phyloP scores from a whole-genome alignment of 768 basidiomycete species.

The Leccinellum luteum region DNA sequence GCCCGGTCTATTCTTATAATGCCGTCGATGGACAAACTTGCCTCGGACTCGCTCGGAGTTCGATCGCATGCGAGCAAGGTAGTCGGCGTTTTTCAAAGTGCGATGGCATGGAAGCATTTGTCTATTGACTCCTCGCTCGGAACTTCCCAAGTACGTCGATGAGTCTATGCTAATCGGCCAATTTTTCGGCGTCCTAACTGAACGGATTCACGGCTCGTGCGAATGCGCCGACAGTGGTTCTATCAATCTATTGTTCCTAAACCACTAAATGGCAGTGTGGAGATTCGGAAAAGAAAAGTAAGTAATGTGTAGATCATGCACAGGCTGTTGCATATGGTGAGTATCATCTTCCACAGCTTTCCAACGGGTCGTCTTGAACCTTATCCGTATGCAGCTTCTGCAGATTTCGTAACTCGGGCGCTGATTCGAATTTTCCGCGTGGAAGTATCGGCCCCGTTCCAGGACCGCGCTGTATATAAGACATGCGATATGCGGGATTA shows the following conservation, averaged over 20 bases:
- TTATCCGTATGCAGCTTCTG: not conserved
- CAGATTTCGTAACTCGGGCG: not conserved
- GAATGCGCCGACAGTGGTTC: not conserved
- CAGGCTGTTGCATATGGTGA: not conserved
- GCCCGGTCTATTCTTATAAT: not conserved
- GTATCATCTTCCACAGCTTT: conserved; percentile 2
- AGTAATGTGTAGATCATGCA: not conserved
- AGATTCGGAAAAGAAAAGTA: no score
- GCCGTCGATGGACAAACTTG: not conserved
- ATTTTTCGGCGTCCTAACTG: not conserved
- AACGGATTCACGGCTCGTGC: not conserved
- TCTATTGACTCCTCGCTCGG: not conserved
- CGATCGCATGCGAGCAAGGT: not conserved
- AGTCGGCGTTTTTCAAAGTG: not conserved
- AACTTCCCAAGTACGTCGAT: not conserved
- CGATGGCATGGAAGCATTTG: not conserved
- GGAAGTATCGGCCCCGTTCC: not conserved
- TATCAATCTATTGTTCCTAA: not conserved
- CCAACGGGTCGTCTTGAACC: not conserved
- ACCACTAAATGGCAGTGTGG: not conserved
- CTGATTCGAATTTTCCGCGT: not conserved
- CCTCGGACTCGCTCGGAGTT: not conserved
- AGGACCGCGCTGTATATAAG: conserved; percentile 6
- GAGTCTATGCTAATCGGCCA: not conserved
- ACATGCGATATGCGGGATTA: not conserved